Base-by-base conservation (phyloP, 345 rosid genomes). In the Hypericum perforatum region DNA sequence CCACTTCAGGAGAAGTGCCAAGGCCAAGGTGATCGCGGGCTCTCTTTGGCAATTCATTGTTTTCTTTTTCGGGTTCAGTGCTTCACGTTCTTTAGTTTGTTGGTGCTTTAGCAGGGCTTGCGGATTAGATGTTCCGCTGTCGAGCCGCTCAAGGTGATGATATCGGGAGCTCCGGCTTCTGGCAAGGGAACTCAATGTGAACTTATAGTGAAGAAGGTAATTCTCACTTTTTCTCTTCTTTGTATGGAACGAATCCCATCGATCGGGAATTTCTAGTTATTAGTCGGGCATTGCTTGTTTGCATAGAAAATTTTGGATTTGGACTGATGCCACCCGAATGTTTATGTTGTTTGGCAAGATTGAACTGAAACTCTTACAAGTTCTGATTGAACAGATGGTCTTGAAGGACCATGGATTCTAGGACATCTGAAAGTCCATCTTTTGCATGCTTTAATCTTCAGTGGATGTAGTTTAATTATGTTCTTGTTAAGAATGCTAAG, bases 111-210 rank as follows among this genome's bases (percentile, higher is more conserved):
- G 70, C 74, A 75, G 83, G 70, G 65, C 22, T 59, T 74, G 55
- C 55, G 70, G 66, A 52, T 84, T 50, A 59, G 48, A 56, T 76
- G 91, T 76, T 90, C 81, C 8, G 57, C 64, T 5, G 45, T 39
- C 32, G 80, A 82, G 69, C 82, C 95, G 0, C 40, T 90, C 69
- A 86, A 82, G 70, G 94, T 90, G 57, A 90, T 90, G 91, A 86
- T 90, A 56, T 87, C 92, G 0, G 96, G 98, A 38, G 96, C 96
- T 32, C 90, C 96, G 0, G 95, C 95, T 7, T 91, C 89, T 0
- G 96, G 98, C 43, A 91, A 87, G 74, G 92, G 98, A 49, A 81
- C 98, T 57, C 98, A 87, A 62, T 82, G 96, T 59, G 92, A 87
- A 57, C 68, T 87, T 53, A 81, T 85, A 39, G 92, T 74, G 60